Evolutionary conservation across 306 rosid genomes (phyloP).

Genomic region (Corylus avellana): DNA sequence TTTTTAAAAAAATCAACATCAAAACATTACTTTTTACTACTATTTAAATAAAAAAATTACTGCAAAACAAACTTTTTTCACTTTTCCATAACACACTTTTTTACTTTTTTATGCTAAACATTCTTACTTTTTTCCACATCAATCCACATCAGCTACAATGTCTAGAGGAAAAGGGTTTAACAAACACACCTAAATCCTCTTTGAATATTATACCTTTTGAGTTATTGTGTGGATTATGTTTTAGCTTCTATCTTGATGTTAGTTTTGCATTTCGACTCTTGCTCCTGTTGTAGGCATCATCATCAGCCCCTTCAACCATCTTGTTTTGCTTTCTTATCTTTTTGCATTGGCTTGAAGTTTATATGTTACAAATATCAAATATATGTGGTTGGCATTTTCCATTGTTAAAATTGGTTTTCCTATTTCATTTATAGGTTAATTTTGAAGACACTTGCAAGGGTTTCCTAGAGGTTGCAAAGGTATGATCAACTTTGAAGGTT

Average conservation of each 20-base stretch:
- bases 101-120: too few relatives aligned
- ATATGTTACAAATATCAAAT: slow-evolving; percentile 14
- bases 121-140: too few relatives aligned
- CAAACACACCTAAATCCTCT: too few relatives aligned
- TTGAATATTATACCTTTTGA: not conserved
- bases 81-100: too few relatives aligned
- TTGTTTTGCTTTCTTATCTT: not conserved
- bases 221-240: not conserved
- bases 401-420: slow-evolving; percentile 10
- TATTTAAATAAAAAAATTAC: too few relatives aligned
- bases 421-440: slow-evolving; percentile 67
- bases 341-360: slow-evolving; percentile 1
- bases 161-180: too few relatives aligned
- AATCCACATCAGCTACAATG: too few relatives aligned
- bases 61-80: too few relatives aligned
- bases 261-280: not conserved
- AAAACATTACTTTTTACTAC: too few relatives aligned
- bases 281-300: not conserved
- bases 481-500: slow-evolving; percentile 27
- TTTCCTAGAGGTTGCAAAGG: slow-evolving; percentile 97
- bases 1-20: too few relatives aligned
- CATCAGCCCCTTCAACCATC: not conserved
- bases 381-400: slow-evolving; percentile 5
- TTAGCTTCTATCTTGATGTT: not conserved
- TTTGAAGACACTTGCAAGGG: slow-evolving; percentile 99